Base-by-base conservation (phyloP, 192 early-diverging fungal genomes). In the Spinellus fusiger region DNA sequence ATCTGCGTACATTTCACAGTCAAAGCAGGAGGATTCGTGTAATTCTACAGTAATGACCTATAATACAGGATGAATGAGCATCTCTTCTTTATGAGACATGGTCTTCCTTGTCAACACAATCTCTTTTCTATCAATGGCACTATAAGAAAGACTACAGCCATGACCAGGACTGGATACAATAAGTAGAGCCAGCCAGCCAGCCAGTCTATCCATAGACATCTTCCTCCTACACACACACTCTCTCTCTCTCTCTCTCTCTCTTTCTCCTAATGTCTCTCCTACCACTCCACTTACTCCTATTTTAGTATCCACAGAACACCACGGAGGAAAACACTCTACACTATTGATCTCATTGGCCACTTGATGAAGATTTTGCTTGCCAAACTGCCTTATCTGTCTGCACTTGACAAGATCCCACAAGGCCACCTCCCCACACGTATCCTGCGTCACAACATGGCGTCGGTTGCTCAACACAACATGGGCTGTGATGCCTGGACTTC, bases 281-380 rank as follows among this genome's bases (percentile, higher is more conserved):
- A n/a, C n/a, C 28, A 37, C 13, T 29, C 5, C 58, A 68, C 79
- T 62, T 75, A 87, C 85, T 34, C 95, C 96, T 46, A 90, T 90
- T 37, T 90, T 87, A 7, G 88, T 96, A 73, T 97, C 94, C 10
- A 99, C 80, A 0, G 86, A 73, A 74, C 95, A 97, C 97, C 97
- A 99, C 31, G 89, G 80, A 27, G 86, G 85, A 18, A 93, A 84
- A 25, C 86, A 90, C 64, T 96, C 94, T 9, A 74, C 49, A 2
- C 80, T 79, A 47, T 91, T 86, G 50, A 74, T 65, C 35, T 80
- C 64, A 16, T 84, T 73, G 25, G 78, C 73, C 25, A 86, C 78
- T 1, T 80, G 75, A 3, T 87, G 78, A 33, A 81, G 57, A 18
- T 79, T 76, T 3, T 69, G 70, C 6, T 77, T 81, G 32, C 80